Percentiles rank a stretch among this genome's conserved stretches.
Evolutionary conservation across 1,284 basidiomycete genomes (phyloP).

Genomic region (Exobasidium rhododendri): DNA sequence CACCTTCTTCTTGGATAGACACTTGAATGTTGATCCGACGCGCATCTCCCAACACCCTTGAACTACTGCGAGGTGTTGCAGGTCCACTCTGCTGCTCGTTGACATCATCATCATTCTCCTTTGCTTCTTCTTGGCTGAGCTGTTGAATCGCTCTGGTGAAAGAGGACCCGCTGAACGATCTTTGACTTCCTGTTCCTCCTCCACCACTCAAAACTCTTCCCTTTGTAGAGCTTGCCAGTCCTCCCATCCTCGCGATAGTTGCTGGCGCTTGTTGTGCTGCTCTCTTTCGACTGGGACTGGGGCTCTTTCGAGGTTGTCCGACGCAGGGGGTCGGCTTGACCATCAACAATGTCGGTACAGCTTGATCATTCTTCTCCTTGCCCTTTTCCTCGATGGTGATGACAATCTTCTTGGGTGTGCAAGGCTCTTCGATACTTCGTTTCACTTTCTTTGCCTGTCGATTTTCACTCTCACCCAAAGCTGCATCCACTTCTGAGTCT

Average conservation of each 20-base stretch:
- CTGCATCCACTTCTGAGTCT: slow-evolving; percentile 6
- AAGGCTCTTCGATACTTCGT: slow-evolving; percentile 9
- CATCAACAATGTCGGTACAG: slow-evolving; percentile 17
- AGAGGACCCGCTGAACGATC: background rate
- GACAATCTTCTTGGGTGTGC: slow-evolving; percentile 23
- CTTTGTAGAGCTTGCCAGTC: background rate
- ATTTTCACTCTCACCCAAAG: slow-evolving; percentile 13
- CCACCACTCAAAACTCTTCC: background rate
- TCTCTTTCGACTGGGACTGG: slow-evolving; percentile 43
- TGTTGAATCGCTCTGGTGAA: background rate
- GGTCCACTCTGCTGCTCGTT: background rate
- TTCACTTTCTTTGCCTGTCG: slow-evolving; percentile 2
- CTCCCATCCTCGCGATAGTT: slow-evolving; percentile 5
- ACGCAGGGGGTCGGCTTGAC: slow-evolving; percentile 51
- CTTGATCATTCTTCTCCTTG: slow-evolving; percentile 11
- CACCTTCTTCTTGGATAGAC: background rate
- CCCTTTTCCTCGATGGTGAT: background rate
- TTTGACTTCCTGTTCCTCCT: background rate
- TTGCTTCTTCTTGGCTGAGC: background rate
- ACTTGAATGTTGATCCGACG: background rate
- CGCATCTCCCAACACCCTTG: background rate
- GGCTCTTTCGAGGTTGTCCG: slow-evolving; percentile 52
- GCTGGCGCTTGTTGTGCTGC: slow-evolving; percentile 22
- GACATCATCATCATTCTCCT: background rate
- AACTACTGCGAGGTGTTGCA: background rate